Base-by-base conservation (phyloP, 192 early-diverging fungal species). In the Entomortierella parvispora region DNA sequence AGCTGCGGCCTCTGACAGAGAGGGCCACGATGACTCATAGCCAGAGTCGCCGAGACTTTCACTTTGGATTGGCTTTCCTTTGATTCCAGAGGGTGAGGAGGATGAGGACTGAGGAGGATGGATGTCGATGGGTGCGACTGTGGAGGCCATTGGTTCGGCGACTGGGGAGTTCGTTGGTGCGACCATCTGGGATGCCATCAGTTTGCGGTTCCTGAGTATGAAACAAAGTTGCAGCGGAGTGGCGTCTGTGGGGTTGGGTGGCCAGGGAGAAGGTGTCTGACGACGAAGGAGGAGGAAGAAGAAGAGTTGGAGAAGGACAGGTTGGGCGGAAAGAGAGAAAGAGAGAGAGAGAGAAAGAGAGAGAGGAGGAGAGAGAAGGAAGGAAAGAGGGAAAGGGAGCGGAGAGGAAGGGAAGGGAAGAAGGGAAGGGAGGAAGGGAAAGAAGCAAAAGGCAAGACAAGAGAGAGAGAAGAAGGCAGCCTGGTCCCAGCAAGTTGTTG, bases 1-100 rank as follows among this genome's bases (percentile, higher is more conserved):
- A 5, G 74, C 61, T 9, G 74, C 74, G 29, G 74, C 74, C 66
- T 77, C 74, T 37, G 55, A 59, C 18, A 77, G 61, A 4, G 74
- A 77, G 1, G 74, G 74, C 74, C 74, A 77, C n/a, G 74, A 77
- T 43, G 74, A 77, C 55, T 77, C 71, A 23, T 76, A 76, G 15
- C 71, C 71, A 76, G 71, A 76, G 52, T 76, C 71, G 23, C 20
- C 71, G 8, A 43, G 59, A 67, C 71, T 76, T 29, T 68, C 74
- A 22, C 45, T 49, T 18, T 62, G 52, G 20, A 25, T 29, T 17
- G 55, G 20, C 22, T 37, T 48, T 18, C 32, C 7, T 3, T 17
- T 46, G 47, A 6, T 37, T 32, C 18, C 10, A 46, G 37, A 71
- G 45, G 28, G 26, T 3, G 44, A 46, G 23, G 55, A 45, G 29